Conservation (phyloP, 1,284 basidiomycete genomes). For the Ceratobasidium sp. region DNA sequence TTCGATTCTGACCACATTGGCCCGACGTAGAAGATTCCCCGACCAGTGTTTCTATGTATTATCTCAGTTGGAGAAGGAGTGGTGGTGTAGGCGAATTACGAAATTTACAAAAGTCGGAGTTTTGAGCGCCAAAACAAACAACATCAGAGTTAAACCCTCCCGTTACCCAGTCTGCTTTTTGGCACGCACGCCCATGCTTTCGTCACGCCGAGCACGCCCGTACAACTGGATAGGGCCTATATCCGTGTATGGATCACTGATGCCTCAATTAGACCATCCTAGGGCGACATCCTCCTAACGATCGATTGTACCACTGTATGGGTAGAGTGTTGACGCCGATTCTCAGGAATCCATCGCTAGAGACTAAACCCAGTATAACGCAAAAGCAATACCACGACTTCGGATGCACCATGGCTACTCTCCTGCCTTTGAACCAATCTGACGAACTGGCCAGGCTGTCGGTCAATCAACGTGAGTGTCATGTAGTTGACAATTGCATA, state of each 20-base stretch:
- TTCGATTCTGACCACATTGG: conserved; percentile 74
- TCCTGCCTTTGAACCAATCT: too few species aligned
- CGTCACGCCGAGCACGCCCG: not conserved
- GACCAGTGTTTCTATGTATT: not conserved
- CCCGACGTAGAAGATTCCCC: not conserved
- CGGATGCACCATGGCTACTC: not conserved
- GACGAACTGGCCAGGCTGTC: too few species aligned
- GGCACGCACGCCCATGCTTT: conserved; percentile 7
- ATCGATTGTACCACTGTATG: too few species aligned
- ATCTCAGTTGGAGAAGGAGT: conserved; percentile 4
- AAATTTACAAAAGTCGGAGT: not conserved
- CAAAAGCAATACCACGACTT: not conserved
- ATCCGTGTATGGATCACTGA: not conserved
- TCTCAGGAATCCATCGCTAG: too few species aligned
- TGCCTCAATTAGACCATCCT: not conserved
- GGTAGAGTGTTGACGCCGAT: too few species aligned
- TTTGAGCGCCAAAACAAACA: not conserved
- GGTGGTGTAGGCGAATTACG: not conserved
- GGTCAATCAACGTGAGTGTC: too few species aligned
- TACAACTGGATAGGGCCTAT: not conserved
- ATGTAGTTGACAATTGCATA: too few species aligned
- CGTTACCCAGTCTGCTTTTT: not conserved
- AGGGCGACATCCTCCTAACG: too few species aligned
- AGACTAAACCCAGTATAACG: too few species aligned
- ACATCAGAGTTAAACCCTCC: not conserved